Evolutionary conservation across 2,329 filamentous ascomycete species (phyloP), one percentile per base, ranked within the genome.

Genomic region (Penicillium hesseltinei): DNA sequence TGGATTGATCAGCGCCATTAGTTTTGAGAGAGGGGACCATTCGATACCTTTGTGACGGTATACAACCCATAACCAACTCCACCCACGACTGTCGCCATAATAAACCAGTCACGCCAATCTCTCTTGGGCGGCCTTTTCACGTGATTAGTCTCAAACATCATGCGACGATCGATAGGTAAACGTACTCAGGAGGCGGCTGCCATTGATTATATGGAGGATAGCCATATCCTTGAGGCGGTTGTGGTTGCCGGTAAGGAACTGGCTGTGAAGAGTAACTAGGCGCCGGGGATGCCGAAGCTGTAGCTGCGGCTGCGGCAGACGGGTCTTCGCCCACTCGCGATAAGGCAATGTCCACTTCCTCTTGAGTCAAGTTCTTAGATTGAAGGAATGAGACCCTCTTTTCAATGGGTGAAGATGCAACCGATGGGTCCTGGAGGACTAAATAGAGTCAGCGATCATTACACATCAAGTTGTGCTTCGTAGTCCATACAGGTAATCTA

Each of bases 31-130:
- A 38, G 15, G 35, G 23, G 3, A 36, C 4, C 33, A 33, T 19
- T 29, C 29, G 43, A 39, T 60, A 91, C 89, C 84, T 95, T 95
- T 59, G 92, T 90, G 17, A 97, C 83, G 63, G 88, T 85, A 72
- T 94, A 99, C 23, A 96, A 77, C 0, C 92, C 93, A 70, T 97
- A 97, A 39, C 91, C 84, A 21, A 97, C 88, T 48, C 92, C 91
- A 56, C 92, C 89, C 61, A 95, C 88, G 13, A 97, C 90, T 0
- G 94, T 99, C 8, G 94, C 94, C 91, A 97, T 96, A 75, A 99
- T 97, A 77, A 99, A 99, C 90, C 92, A 97, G 73, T 99, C 94
- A 60, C 95, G 85, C 94, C 94, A 99, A 77, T 99, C 94, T 70
- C 94, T 83, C 71, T 86, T 88, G 3, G 92, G 92, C 2, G 86